These are phyloP conservation scores for Diplosphaera chodatii DNA, from an alignment of 139 green algal genomes.

Conservation along the genomic window DNA sequence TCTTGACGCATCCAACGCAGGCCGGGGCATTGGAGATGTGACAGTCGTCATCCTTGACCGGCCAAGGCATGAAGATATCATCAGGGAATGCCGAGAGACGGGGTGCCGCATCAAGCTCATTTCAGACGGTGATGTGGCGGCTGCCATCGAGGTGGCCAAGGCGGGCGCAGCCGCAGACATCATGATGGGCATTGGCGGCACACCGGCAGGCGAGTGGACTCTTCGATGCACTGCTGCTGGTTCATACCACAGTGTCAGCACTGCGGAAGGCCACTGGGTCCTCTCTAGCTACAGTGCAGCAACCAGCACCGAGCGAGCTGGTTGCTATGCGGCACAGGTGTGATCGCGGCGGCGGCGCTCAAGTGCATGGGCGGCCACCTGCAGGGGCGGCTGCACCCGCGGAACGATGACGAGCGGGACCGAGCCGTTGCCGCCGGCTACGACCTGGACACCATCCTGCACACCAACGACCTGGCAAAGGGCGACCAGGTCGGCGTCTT, in stretches of 20 bases:
- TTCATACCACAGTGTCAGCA: no score
- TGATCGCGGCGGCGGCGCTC: slow-evolving; percentile 64
- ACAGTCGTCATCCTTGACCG: slow-evolving; percentile 74
- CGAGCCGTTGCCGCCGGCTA: slow-evolving; percentile 32
- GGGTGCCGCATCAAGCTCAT: slow-evolving; percentile 72
- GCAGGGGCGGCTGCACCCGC: slow-evolving; percentile 58
- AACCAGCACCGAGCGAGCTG: no score
- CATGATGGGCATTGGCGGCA: slow-evolving; percentile 60
- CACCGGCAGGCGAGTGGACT: no score
- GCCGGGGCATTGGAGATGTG: slow-evolving; percentile 41
- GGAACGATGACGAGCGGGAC: slow-evolving; percentile 54
- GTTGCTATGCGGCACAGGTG: no score
- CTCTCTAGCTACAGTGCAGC: no score
- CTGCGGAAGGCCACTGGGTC: no score
- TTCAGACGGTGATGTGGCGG: slow-evolving; percentile 55
- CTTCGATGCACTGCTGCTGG: no score
- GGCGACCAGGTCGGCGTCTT: no score
- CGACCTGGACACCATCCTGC: slow-evolving; percentile 35
- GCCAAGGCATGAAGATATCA: slow-evolving; percentile 52
- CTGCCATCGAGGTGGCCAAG: slow-evolving; percentile 68
- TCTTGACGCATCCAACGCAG: no score
- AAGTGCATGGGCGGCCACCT: slow-evolving; percentile 74
- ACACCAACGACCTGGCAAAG: slow-evolving; percentile 34
- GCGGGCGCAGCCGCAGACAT: slow-evolving; percentile 55
- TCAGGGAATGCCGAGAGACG: slow-evolving; percentile 54